Evolutionary conservation across 306 rosid species (phyloP).

Genomic region (Vicia sativa): DNA sequence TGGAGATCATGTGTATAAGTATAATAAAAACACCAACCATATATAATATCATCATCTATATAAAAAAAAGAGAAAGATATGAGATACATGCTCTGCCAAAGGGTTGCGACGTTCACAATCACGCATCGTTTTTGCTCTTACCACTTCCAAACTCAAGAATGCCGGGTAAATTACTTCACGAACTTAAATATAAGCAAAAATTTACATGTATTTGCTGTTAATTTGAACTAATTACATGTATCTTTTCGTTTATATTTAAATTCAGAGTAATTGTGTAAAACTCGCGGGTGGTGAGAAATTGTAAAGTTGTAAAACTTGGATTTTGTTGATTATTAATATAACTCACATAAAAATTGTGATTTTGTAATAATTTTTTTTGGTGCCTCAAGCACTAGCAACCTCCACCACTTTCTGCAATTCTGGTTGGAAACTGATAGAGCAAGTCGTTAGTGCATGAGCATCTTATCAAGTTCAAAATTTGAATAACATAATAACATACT

Average conservation of each 20-base stretch:
- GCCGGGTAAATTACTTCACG: slow-evolving; percentile 16
- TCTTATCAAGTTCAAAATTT: slow-evolving; percentile 38
- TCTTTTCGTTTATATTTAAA: neutral
- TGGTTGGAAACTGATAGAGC: slow-evolving; percentile 38
- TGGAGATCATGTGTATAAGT: slow-evolving; percentile 96
- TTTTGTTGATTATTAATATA: slow-evolving; percentile 56
- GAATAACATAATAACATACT: slow-evolving; percentile 22
- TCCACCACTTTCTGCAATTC: slow-evolving; percentile 45
- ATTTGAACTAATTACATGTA: neutral
- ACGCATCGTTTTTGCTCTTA: slow-evolving; percentile 54
- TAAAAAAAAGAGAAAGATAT: slow-evolving; percentile 17
- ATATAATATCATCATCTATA: slow-evolving; percentile 10
- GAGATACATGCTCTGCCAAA: slow-evolving; percentile 49
- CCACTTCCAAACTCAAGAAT: slow-evolving; percentile 14
- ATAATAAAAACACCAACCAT: slow-evolving; percentile 43
- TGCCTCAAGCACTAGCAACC: slow-evolving; percentile 41
- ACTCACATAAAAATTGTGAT: slow-evolving; percentile 57
- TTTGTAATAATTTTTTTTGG: slow-evolving; percentile 51
- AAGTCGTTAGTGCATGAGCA: slow-evolving; percentile 50
- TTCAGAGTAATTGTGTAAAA: slow-evolving; percentile 46
- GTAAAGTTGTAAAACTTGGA: slow-evolving; percentile 81
- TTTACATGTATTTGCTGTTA: neutral
- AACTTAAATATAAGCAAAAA: neutral
- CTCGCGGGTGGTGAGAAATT: slow-evolving; percentile 59
- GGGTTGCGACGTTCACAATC: slow-evolving; percentile 20